Evolutionary conservation across 805 yeast genomes (phyloP).

Genomic region (Ogataea ganodermae): DNA sequence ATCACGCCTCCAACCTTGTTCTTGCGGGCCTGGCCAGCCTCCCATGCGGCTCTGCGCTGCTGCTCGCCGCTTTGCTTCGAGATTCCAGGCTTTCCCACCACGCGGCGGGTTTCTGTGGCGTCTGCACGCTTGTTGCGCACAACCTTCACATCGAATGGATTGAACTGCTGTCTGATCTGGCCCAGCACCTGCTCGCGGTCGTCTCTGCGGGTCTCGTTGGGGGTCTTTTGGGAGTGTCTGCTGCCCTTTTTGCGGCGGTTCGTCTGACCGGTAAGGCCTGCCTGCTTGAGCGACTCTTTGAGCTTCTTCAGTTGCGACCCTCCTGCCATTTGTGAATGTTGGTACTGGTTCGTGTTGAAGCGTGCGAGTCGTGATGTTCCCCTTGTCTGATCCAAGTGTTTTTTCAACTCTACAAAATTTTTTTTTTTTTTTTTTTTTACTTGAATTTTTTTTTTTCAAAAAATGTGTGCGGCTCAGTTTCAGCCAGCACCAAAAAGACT

Average conservation of each 20-base stretch:
- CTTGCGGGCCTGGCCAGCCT: constrained; percentile 59
- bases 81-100: constrained; percentile 69
- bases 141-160: constrained; percentile 82
- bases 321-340: constrained; percentile 50
- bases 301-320: constrained; percentile 78
- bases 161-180: constrained; percentile 78
- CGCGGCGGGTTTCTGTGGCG: constrained; percentile 45
- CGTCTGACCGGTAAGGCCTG: constrained; percentile 86
- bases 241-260: constrained; percentile 59
- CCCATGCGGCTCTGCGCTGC: constrained; percentile 59
- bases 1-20: constrained; percentile 76
- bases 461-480: constrained; percentile 3
- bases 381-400: neutral
- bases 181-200: constrained; percentile 59
- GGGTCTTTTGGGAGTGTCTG: constrained; percentile 49
- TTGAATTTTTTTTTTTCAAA: neutral
- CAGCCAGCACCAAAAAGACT: neutral
- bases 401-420: constrained; percentile 3
- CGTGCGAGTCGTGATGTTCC: too few species aligned
- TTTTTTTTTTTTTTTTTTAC: neutral
- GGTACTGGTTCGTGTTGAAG: neutral
- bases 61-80: constrained; percentile 71
- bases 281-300: constrained; percentile 71
- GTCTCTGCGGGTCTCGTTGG: constrained; percentile 69
- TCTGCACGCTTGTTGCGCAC: constrained; percentile 63